Conservation (phyloP, 2,329 filamentous ascomycete genomes). For the Verticillium dahliae region DNA sequence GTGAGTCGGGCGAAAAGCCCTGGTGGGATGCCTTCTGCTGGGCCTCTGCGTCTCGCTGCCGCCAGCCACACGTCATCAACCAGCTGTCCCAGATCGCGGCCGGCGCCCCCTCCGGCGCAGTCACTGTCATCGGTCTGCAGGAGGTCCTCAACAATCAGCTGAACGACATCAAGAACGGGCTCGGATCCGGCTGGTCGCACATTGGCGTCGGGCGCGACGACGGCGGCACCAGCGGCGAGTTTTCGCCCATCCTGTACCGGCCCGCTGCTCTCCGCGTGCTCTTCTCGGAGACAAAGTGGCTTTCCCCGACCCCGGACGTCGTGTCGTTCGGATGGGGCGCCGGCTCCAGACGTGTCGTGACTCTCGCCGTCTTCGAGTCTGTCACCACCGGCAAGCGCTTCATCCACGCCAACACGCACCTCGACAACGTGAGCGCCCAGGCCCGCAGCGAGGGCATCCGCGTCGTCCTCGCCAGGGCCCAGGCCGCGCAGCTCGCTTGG, state of each 20-base stretch:
- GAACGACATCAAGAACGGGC: constrained; percentile 44
- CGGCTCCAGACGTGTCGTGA: constrained; percentile 36
- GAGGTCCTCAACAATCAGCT: constrained; percentile 61
- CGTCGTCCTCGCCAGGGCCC: constrained; percentile 30
- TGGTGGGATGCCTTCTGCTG: constrained; percentile 37
- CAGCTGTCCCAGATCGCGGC: constrained; percentile 48
- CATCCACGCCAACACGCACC: constrained; percentile 44
- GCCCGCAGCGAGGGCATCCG: constrained; percentile 36
- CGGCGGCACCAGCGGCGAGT: constrained; percentile 54
- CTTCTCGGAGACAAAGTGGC: constrained; percentile 51
- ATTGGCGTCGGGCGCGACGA: constrained; percentile 49
- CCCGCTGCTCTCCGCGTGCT: constrained; percentile 42
- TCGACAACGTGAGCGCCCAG: constrained; percentile 39
- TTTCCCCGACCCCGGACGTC: constrained; percentile 50
- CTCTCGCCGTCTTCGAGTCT: constrained; percentile 39
- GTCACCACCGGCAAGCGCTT: constrained; percentile 26
- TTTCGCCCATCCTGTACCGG: constrained; percentile 58
- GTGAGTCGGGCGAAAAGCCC: constrained; percentile 47
- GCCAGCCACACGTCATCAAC: constrained; percentile 44
- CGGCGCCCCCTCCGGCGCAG: constrained; percentile 29
- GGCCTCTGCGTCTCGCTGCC: constrained; percentile 29
- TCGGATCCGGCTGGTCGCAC: constrained; percentile 40
- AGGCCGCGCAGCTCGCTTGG: constrained; percentile 12
- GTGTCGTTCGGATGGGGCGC: constrained; percentile 55
- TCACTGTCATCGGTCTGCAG: constrained; percentile 58